Evolutionary conservation across 495 filamentous ascomycete genomes (phyloP), one percentile per base, ranked within the genome.

Genomic region (Glutinoglossum americanum): DNA sequence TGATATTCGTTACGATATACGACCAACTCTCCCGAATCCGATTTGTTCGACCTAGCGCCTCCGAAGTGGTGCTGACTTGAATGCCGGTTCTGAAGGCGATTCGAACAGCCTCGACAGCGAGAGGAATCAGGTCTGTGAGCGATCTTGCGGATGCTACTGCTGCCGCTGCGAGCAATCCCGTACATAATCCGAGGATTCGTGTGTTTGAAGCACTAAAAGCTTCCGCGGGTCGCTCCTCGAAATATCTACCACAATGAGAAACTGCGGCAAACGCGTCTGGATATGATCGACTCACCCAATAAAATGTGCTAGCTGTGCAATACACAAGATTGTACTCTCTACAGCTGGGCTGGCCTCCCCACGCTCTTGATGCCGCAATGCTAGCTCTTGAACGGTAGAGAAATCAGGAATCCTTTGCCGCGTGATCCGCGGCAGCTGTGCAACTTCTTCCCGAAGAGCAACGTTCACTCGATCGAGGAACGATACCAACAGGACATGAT

Each of bases 231-330:
- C 51, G 57, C 17, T 59, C 57, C 32, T 59, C 57, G 23, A 59
- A 59, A 25, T 54, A 59, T 17, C 57, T 59, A 19, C 6, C 3
- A 19, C 51, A 1, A 37, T 59, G 25, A 59, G 57, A 32, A 28
- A n/a, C 39, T 45, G 41, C 17, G n/a, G 41, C 3, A 26, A 58
- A 30, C 5, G 15, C n/a, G 11, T 1, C 6, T 6, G 27, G 19
- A 21, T 19, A 1, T 1, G 23, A 17, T 45, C 1, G 10, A 60
- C 58, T 60, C 39, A 61, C 60, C 57, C 60, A 32, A 61, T 61
- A 23, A 61, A 61, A 45, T 61, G 60, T 13, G 57, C 45, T 3
- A 61, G 57, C 41, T 61, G 60, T 19, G 60, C 26, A 47, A 61
- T 32, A 25, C 60, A 61, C 23, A 55, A 13, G 4, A 61, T 44